Evolutionary conservation across 495 filamentous ascomycete species (phyloP), one percentile per base, ranked within the genome.

Genomic region (Tuber calosporum): DNA sequence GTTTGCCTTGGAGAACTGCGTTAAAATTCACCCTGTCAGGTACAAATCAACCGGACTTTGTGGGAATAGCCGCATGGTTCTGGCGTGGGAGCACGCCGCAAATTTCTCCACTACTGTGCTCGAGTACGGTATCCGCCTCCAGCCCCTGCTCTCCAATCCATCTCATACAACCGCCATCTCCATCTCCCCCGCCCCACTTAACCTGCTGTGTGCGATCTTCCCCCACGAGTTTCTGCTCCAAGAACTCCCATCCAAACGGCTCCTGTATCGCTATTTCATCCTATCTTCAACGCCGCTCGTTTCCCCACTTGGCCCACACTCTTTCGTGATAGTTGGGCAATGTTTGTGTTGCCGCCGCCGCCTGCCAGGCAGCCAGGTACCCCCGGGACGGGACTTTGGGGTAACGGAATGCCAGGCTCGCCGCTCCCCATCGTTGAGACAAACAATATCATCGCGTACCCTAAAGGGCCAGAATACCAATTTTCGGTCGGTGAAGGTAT

Each of bases 401-500:
- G 79, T 43, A 69, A 69, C 41, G 75, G 71, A 34, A 75, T 78
- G 67, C 71, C 74, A 58, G 79, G 72, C n/a, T 9, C 69, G 39
- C 74, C 75, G 67, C 40, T 74, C 53, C 90, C 90, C 17, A 88
- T 94, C 76, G 89, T 95, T 77, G 95, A 99, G 85, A 97, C 94
- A 69, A 96, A 93, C 83, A 98, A 98, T 78, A 89, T 89, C 38
- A 86, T 99, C 72, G 86, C 86, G 48, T 91, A 92, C 82, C 93
- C 93, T 26, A 87, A 89, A 68, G 91, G 91, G 41, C 89, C 92
- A 53, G 90, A 94, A 75, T 88, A 88, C 79, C 90, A 92, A 81
- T 87, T 99, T 72, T 89, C 96, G 69, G 94, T 93, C 43, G 95
- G 95, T 83, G 95, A 99, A 90, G 95, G 93, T 93, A 83, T 66